Evolutionary conservation across 1,284 basidiomycete genomes (phyloP), one percentile per base, ranked within the genome.

Genomic region (Rhizoctonia solani): DNA sequence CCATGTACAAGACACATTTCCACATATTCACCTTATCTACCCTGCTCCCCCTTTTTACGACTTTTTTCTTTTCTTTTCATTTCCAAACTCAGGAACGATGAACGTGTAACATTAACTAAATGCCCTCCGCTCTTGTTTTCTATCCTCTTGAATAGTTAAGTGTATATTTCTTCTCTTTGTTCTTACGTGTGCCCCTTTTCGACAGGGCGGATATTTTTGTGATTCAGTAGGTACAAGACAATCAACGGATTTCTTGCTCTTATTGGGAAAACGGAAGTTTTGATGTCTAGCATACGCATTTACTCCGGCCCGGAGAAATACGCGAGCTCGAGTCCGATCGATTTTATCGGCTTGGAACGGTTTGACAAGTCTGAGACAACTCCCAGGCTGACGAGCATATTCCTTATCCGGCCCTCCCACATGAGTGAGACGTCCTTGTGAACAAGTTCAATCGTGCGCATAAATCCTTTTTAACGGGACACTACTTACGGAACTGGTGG

Each of bases 381-480:
- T 2, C 95, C 95, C 30, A 96, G 77, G 69, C 92, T 92, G 71
- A 98, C 87, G 16, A 98, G 81, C 78, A 95, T 89, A 73, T 93
- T 93, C 49, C 88, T 85, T 73, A 98, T 78, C n/a, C 93, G 85
- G 5, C 94, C 92, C 79, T 98, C 94, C 92, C 95, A 98, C 74
- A 98, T 85, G 34, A 98, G 76, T 4, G 95, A 90, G 30, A 97
- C 82, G 71, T 93, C 89, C 92, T 95, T 70, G 21, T 13, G 53
- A 39, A 44, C n/a, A n/a, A n/a, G n/a, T n/a, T n/a, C n/a, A n/a
- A n/a, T n/a, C n/a, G n/a, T n/a, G n/a, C n/a, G n/a, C n/a, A n/a
- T n/a, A n/a, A n/a, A n/a, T n/a, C n/a, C n/a, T n/a, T n/a, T n/a
- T n/a, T 4, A 29, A 52, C 49, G n/a, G 32, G 42, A 44, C 25